Evolutionary conservation across 441 rosid genomes (phyloP).

Genomic region (Mallotus japonicus): DNA sequence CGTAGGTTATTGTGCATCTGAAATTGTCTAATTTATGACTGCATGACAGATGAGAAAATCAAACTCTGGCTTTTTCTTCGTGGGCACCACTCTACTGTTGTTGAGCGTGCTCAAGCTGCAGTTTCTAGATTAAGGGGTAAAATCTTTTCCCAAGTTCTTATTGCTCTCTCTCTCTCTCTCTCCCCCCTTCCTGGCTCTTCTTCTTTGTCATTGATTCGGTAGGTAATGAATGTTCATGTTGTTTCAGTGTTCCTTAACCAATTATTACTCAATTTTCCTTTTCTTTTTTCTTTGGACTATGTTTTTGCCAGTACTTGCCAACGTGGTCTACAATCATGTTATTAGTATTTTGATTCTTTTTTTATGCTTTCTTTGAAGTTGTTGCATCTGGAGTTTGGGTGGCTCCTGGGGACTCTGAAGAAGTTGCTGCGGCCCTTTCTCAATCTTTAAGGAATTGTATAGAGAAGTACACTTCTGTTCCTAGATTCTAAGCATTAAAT

Average conservation of each 20-base stretch:
- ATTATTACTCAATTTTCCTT: background rate
- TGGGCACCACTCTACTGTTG: slow-evolving; percentile 69
- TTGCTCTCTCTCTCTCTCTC: background rate
- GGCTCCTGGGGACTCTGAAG: slow-evolving; percentile 99
- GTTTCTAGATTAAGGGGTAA: slow-evolving; percentile 88
- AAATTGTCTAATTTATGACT: slow-evolving; percentile 18
- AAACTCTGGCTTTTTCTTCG: slow-evolving; percentile 99
- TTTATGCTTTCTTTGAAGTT: slow-evolving; percentile 41
- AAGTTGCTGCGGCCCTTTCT: slow-evolving; percentile 94
- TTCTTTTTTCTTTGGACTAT: background rate
- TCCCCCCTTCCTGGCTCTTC: background rate
- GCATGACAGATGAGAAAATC: slow-evolving; percentile 81
- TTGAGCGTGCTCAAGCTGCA: slow-evolving; percentile 81
- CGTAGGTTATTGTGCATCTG: background rate
- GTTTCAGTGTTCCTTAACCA: slow-evolving; percentile 1
- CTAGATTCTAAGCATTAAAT: slow-evolving; percentile 17
- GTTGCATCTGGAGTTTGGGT: slow-evolving; percentile 96
- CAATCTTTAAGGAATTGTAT: slow-evolving; percentile 87
- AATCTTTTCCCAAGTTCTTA: slow-evolving; percentile 10
- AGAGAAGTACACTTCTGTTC: slow-evolving; percentile 63
- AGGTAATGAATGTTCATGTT: slow-evolving; percentile 5
- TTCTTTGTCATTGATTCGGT: background rate
- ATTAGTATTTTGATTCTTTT: background rate
- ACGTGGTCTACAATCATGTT: slow-evolving; percentile 13
- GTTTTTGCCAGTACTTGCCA: slow-evolving; percentile 2